phyloP scores from a whole-genome alignment of 306 rosid species.

The Arachis stenosperma region DNA sequence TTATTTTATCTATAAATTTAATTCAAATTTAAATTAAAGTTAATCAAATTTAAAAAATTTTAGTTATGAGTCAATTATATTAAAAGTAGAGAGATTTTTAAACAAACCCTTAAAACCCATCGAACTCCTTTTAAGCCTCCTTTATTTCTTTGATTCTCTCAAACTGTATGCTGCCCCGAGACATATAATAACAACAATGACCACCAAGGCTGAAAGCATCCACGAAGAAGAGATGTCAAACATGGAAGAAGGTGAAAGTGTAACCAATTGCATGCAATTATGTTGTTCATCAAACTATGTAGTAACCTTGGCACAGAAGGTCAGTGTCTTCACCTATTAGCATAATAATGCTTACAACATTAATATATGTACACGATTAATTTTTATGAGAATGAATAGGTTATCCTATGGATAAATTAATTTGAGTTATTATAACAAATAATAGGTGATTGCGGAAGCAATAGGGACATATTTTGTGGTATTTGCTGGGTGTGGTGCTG shows the following conservation, averaged over 20 bases:
- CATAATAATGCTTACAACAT: no score
- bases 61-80: no score
- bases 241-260: conserved; percentile 32
- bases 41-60: no score
- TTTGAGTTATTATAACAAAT: background rate
- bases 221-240: conserved; percentile 24
- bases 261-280: background rate
- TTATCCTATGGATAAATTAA: background rate
- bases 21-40: no score
- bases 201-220: conserved; percentile 6
- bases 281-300: conserved; percentile 37
- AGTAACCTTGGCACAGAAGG: conserved; percentile 36
- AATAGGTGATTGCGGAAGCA: conserved; percentile 49
- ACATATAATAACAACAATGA: conserved; percentile 19
- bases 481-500: conserved; percentile 49
- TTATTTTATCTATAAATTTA: no score
- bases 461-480: conserved; percentile 64
- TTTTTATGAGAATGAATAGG: background rate
- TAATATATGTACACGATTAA: no score
- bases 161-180: background rate
- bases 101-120: background rate
- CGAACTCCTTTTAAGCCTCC: background rate
- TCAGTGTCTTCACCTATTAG: background rate
- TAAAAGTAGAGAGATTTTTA: no score
- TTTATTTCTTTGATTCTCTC: background rate